Evolutionary conservation across 169 alveolate species (phyloP).

Genomic region (Amoebophrya sp.): DNA sequence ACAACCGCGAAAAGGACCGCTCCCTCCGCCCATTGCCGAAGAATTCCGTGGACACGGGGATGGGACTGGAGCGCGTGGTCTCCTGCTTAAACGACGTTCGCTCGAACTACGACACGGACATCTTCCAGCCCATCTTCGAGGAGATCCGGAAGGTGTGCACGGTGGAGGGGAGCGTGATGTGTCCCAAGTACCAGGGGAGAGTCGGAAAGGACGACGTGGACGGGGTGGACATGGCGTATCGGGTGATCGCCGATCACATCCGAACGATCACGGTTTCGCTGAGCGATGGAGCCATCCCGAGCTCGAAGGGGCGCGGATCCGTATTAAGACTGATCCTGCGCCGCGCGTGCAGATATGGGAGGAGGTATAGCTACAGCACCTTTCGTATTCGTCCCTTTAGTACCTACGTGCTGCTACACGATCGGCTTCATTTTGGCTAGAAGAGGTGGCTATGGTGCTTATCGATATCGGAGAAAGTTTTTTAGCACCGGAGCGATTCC

Average conservation of each 20-base stretch:
- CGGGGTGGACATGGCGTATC: conserved; percentile 73
- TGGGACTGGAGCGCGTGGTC: conserved; percentile 84
- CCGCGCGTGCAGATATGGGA: conserved; percentile 70
- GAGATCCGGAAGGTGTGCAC: conserved; percentile 53
- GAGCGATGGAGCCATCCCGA: conserved; percentile 76
- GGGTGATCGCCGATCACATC: conserved; percentile 84
- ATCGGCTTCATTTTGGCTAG: no score
- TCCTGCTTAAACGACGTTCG: conserved; percentile 61
- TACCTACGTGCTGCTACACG: no score
- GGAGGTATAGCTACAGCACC: conserved; percentile 34
- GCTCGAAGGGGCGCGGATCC: conserved; percentile 70
- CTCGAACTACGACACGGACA: conserved; percentile 83
- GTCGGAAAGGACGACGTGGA: conserved; percentile 54
- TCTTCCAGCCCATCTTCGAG: conserved; percentile 60
- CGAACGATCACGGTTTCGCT: conserved; percentile 78
- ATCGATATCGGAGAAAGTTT: no score
- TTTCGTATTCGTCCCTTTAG: no score
- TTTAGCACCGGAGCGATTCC: no score
- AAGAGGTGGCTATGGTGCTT: no score
- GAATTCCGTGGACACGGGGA: conserved; percentile 82
- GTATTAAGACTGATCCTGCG: conserved; percentile 75
- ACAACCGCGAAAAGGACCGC: conserved; percentile 66
- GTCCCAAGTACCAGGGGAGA: conserved; percentile 24
- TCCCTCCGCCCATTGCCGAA: conserved; percentile 66
- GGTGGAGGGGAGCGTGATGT: conserved; percentile 46